A percentile compares a stretch with the other conserved stretches of the same genome.
Conservation (phyloP, 805 yeast species). For the Yamadazyma ubonensis region DNA sequence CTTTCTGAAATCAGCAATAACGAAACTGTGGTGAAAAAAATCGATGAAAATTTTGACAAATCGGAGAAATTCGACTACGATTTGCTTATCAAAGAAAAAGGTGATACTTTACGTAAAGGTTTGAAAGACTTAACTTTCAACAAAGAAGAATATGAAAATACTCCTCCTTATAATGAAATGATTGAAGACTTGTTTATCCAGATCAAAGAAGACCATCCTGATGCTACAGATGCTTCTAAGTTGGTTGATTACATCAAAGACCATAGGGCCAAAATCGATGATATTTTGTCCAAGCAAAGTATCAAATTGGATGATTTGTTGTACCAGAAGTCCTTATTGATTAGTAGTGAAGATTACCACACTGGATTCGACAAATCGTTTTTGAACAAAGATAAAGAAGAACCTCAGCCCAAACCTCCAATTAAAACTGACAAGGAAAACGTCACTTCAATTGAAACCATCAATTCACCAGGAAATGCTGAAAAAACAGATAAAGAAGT, state of each 20-base stretch:
- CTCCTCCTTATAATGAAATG: conserved; percentile 85
- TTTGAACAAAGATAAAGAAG: conserved; percentile 54
- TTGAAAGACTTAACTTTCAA: conserved; percentile 38
- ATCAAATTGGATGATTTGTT: conserved; percentile 65
- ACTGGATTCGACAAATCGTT: conserved; percentile 90
- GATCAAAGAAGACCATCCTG: conserved; percentile 58
- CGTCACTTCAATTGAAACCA: conserved; percentile 29
- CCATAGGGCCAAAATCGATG: conserved; percentile 71
- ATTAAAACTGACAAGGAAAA: conserved; percentile 19
- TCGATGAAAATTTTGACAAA: conserved; percentile 55
- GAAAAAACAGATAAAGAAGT: conserved; percentile 19
- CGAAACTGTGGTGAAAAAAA: conserved; percentile 32
- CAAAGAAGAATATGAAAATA: conserved; percentile 37
- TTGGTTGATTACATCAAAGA: conserved; percentile 43
- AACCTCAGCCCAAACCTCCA: conserved; percentile 7
- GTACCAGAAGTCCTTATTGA: conserved; percentile 69
- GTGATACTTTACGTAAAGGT: conserved; percentile 47
- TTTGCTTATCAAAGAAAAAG: conserved; percentile 31
- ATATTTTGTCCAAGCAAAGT: conserved; percentile 60
- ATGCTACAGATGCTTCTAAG: conserved; percentile 37
- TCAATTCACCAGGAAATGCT: conserved; percentile 12
- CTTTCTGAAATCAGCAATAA: conserved; percentile 37
- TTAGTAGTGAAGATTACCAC: conserved; percentile 86
- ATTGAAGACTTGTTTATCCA: conserved; percentile 85
- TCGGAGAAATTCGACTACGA: conserved; percentile 54